A percentile compares a stretch with the other conserved stretches of the same genome.
phyloP scores from a whole-genome alignment of 1,139 yeast genomes.

The Candida smagusa region DNA sequence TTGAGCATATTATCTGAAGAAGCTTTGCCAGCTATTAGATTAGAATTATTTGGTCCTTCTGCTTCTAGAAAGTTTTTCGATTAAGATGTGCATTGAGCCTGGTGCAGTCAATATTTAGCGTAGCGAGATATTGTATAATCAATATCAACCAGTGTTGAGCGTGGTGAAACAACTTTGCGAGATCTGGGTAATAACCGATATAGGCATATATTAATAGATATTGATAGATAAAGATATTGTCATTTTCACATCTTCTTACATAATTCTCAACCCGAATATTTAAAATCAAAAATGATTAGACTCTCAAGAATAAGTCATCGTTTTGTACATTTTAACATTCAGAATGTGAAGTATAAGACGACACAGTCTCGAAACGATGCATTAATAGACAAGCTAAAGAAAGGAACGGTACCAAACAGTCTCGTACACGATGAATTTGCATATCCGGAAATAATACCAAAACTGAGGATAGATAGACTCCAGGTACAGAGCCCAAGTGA shows the following conservation, averaged over 20 bases:
- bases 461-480: conserved; percentile 4
- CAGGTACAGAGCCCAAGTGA: conserved; percentile 41
- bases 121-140: not conserved
- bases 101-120: not conserved
- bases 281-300: no score
- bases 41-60: conserved; percentile 88
- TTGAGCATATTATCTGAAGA: conserved; percentile 75
- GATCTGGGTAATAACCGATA: no score
- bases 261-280: no score
- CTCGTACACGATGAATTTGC: conserved; percentile 8
- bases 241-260: no score
- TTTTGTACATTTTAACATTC: no score
- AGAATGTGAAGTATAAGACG: not conserved
- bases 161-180: no score
- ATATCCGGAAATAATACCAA: conserved; percentile 1
- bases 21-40: conserved; percentile 89
- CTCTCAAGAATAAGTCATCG: no score
- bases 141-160: not conserved
- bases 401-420: conserved; percentile 6
- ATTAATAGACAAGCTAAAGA: conserved; percentile 4
- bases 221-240: no score
- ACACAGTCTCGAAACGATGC: conserved; percentile 5
- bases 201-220: no score
- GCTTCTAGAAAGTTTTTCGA: conserved; percentile 87
- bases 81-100: conserved; percentile 25